These are phyloP conservation scores for Ustilago nuda DNA, from an alignment of 1,284 basidiomycete genomes.

Conservation along the genomic window DNA sequence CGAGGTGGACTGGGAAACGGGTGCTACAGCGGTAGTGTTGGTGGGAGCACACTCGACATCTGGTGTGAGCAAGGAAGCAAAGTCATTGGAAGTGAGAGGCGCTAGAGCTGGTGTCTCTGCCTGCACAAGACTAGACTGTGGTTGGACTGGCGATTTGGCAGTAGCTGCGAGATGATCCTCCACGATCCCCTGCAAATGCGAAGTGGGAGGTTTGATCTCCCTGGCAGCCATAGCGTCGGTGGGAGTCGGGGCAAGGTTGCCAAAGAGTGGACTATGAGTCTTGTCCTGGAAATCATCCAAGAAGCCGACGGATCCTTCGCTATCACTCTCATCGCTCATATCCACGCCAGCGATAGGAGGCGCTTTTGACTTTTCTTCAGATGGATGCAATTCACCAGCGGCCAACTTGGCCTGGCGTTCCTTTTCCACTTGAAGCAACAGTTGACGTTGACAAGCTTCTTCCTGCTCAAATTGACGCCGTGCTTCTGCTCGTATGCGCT, in stretches of 20 bases:
- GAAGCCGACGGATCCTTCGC: constrained; percentile 51
- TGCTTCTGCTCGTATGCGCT: constrained; percentile 52
- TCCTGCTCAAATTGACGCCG: constrained; percentile 61
- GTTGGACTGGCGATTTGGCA: constrained; percentile 2
- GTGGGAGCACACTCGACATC: constrained; percentile 10
- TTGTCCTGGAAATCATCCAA: constrained; percentile 50
- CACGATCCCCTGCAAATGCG: constrained; percentile 32
- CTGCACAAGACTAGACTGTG: neutral
- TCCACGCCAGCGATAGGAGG: constrained; percentile 64
- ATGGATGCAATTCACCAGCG: constrained; percentile 41
- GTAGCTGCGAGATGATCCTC: constrained; percentile 21
- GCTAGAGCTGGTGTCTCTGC: constrained; percentile 18
- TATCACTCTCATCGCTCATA: constrained; percentile 67
- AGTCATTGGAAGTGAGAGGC: constrained; percentile 29
- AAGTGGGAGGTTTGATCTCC: constrained; percentile 37
- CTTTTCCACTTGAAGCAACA: constrained; percentile 54
- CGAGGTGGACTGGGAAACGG: constrained; percentile 1
- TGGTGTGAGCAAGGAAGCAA: constrained; percentile 19
- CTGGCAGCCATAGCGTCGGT: constrained; percentile 28
- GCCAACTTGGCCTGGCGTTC: constrained; percentile 53
- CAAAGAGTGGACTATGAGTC: constrained; percentile 63
- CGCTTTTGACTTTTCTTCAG: constrained; percentile 44
- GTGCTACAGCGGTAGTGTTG: neutral
- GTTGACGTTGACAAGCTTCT: constrained; percentile 55
- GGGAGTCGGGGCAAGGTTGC: constrained; percentile 40